Conservation (phyloP, 148 eudicot genomes). For the Hydrangea macrophylla region DNA sequence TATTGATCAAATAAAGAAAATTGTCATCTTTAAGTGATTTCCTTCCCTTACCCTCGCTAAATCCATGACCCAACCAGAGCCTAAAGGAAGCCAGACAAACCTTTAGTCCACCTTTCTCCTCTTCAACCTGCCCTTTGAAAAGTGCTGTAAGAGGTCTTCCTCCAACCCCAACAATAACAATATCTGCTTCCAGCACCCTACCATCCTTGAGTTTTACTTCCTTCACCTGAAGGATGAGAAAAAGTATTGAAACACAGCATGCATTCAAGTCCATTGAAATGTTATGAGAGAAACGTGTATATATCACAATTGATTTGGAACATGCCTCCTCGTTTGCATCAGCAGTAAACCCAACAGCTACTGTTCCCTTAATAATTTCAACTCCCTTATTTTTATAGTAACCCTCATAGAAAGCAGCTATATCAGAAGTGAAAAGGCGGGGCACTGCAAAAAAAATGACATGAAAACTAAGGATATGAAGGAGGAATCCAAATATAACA, state of each 20-base stretch:
- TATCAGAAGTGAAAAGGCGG: slow-evolving; percentile 84
- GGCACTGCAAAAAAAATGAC: slow-evolving; percentile 70
- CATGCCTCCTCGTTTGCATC: slow-evolving; percentile 72
- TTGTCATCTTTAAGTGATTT: no score
- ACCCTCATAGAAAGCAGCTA: slow-evolving; percentile 93
- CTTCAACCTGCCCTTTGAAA: slow-evolving; percentile 93
- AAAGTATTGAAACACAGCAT: background rate
- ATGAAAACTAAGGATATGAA: no score
- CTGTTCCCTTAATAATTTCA: slow-evolving; percentile 84
- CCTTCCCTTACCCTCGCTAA: no score
- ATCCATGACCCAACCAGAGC: no score
- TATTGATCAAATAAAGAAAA: no score
- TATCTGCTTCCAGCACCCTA: slow-evolving; percentile 83
- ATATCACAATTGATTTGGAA: background rate
- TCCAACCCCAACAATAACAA: slow-evolving; percentile 97
- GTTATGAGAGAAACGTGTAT: background rate
- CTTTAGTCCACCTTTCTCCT: slow-evolving; percentile 98
- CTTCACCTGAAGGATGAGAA: slow-evolving; percentile 54
- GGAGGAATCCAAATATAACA: background rate
- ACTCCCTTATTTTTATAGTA: slow-evolving; percentile 77
- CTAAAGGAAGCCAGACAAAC: no score
- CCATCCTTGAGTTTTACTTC: slow-evolving; percentile 94
- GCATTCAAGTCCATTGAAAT: background rate
- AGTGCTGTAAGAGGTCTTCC: slow-evolving; percentile 75
- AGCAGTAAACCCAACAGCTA: slow-evolving; percentile 75